These are phyloP conservation scores for Penicillium nordicum DNA, from an alignment of 2,329 filamentous ascomycete genomes.

Conservation along the genomic window DNA sequence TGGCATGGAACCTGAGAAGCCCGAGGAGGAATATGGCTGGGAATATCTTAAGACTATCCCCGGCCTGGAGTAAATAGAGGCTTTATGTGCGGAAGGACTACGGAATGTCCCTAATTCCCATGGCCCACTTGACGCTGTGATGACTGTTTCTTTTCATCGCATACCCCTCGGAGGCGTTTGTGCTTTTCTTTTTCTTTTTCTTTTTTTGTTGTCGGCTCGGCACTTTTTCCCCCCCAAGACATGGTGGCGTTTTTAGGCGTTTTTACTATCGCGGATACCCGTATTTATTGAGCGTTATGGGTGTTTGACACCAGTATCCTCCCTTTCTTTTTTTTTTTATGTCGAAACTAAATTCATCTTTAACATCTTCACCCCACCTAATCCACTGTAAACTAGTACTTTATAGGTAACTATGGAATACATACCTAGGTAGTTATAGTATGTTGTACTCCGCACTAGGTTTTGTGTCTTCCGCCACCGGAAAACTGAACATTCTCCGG, in stretches of 20 bases:
- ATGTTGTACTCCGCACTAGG: not conserved
- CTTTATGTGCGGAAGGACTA: not conserved
- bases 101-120: constrained; percentile 15
- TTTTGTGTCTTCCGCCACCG: not conserved
- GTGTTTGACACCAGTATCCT: not conserved
- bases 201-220: no score
- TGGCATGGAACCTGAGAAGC: constrained; percentile 48
- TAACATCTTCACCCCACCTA: not conserved
- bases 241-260: constrained; percentile 1
- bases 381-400: not conserved
- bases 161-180: constrained; percentile 7
- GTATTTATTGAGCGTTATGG: constrained; percentile 2
- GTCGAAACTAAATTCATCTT: not conserved
- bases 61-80: constrained; percentile 29
- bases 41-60: constrained; percentile 46
- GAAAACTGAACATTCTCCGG: constrained; percentile 4
- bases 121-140: constrained; percentile 13
- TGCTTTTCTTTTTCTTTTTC: not conserved
- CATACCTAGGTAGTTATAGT: no score
- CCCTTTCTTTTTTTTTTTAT: not conserved
- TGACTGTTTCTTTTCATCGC: constrained; percentile 11
- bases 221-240: not conserved
- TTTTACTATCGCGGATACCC: constrained; percentile 11
- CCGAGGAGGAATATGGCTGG: constrained; percentile 50
- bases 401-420: not conserved